Conservation (phyloP, 169 alveolate genomes). For the Perkinsus chesapeaki region DNA sequence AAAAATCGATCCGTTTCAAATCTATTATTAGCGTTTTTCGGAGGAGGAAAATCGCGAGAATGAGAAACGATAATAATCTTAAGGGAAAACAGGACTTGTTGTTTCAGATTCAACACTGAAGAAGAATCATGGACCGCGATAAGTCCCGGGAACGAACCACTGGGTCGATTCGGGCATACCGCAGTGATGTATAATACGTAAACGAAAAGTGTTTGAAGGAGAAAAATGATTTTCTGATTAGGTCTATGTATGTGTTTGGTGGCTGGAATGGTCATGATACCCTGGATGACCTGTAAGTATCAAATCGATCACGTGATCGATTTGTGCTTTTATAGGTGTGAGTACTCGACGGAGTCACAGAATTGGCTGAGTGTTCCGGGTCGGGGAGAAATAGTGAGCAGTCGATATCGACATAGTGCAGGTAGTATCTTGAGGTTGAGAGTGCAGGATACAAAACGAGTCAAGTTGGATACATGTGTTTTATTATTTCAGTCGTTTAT, state of each 20-base stretch:
- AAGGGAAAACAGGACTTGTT: too few relatives aligned
- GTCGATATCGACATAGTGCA: neutral
- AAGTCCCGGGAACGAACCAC: conserved; percentile 43
- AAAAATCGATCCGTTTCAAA: too few relatives aligned
- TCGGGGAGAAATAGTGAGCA: conserved; percentile 17
- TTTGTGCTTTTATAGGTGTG: conserved; percentile 17
- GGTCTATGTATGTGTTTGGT: conserved; percentile 58
- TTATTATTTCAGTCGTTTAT: conserved; percentile 41
- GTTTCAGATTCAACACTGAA: neutral
- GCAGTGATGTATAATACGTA: conserved; percentile 52
- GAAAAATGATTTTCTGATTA: too few relatives aligned
- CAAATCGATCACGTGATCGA: conserved; percentile 19
- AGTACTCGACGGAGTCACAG: conserved; percentile 49
- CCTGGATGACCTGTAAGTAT: conserved; percentile 58
- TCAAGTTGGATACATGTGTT: neutral
- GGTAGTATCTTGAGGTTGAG: neutral
- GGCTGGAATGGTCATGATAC: conserved; percentile 79
- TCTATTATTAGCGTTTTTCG: too few relatives aligned
- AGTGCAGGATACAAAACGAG: too few relatives aligned
- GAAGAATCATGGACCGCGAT: neutral
- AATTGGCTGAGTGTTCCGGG: conserved; percentile 25
- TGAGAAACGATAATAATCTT: too few relatives aligned
- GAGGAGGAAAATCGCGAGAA: too few relatives aligned
- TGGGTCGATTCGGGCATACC: conserved; percentile 68
- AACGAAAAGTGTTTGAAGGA: neutral